phyloP scores from a whole-genome alignment of 768 basidiomycete genomes.

The Boletellus emodensis region DNA sequence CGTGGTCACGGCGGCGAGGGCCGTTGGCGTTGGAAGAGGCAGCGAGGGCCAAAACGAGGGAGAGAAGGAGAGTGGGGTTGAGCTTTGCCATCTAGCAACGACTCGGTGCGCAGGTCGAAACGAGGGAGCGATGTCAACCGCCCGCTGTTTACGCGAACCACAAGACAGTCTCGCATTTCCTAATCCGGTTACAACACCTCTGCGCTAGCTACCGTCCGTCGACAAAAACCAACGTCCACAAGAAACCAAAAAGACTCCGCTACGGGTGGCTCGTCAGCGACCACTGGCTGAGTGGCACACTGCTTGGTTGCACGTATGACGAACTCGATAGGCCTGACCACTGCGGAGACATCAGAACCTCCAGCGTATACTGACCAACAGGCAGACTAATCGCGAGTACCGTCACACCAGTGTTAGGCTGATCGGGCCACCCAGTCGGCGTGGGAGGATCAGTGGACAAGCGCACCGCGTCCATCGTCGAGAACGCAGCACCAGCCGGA shows the following conservation, averaged over 20 bases:
- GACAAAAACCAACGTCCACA: not conserved
- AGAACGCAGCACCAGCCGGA: conserved; percentile 62
- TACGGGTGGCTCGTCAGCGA: conserved; percentile 66
- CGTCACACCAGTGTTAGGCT: conserved; percentile 71
- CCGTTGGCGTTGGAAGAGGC: conserved; percentile 45
- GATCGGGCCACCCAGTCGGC: conserved; percentile 58
- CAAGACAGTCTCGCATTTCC: conserved; percentile 1
- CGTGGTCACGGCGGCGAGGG: conserved; percentile 51
- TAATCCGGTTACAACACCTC: conserved; percentile 4
- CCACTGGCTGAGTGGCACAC: conserved; percentile 74
- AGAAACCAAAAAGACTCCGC: not conserved
- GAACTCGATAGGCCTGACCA: conserved; percentile 68
- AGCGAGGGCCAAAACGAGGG: conserved; percentile 49
- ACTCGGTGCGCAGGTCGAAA: not conserved
- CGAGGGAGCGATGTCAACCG: conserved; percentile 15
- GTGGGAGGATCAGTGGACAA: conserved; percentile 58
- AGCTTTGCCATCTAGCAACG: conserved; percentile 46
- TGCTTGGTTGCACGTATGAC: conserved; percentile 61
- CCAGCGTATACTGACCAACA: conserved; percentile 67
- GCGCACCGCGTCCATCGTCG: conserved; percentile 50
- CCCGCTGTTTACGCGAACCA: conserved; percentile 11
- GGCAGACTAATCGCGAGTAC: conserved; percentile 70
- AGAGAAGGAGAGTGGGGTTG: conserved; percentile 61
- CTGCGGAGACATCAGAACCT: conserved; percentile 92
- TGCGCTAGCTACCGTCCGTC: conserved; percentile 9